Base-by-base conservation (phyloP, 208 protist species). In the Leishmania mexicana region DNA sequence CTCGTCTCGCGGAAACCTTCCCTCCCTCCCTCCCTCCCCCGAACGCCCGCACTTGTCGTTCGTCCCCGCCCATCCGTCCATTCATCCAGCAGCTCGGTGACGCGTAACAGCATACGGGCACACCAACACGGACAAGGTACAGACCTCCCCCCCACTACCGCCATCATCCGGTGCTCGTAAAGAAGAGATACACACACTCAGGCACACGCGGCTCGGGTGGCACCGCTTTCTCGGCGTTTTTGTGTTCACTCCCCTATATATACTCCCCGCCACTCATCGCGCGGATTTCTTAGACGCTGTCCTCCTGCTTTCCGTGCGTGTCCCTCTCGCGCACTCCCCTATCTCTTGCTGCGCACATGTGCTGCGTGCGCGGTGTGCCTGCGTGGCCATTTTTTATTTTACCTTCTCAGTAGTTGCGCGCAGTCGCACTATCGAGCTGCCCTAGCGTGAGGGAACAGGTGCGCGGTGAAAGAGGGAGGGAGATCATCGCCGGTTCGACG, bases 21-120 rank as follows among this genome's bases (percentile, higher is more conserved):
- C 17, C 24, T 24, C 75, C 93, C 40, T 87, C 85, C 54, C 82
- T 87, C 42, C 42, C 42, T 7, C 0, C 8, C 42, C 42, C 8
- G 45, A 6, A 47, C 0, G 8, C 45, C 45, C 45, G 0, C 45
- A 47, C 45, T 47, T 47, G 10, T 47, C 11, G 45, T 28, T 77
- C 89, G 71, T 76, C 91, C 17, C 80, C 19, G 51, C 19, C 51
- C 51, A 19, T 54, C 49, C 0, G 2, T 53, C 49, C 54, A 21
- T 28, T 5, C 7, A 62, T 2, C 24, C 24, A 62, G 57, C 57
- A 62, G 57, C 57, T n/a, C 57, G 24, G 57, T 62, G 15, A 11
- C 24, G 24, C n/a, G 57, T 11, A 62, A 24, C 1, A 7, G 57
- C 24, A 31, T 15, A 2, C 57, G 24, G 7, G 57, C 57, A 62